Evolutionary conservation across 2,329 filamentous ascomycete species (phyloP).

Genomic region (Davidsoniella australis): DNA sequence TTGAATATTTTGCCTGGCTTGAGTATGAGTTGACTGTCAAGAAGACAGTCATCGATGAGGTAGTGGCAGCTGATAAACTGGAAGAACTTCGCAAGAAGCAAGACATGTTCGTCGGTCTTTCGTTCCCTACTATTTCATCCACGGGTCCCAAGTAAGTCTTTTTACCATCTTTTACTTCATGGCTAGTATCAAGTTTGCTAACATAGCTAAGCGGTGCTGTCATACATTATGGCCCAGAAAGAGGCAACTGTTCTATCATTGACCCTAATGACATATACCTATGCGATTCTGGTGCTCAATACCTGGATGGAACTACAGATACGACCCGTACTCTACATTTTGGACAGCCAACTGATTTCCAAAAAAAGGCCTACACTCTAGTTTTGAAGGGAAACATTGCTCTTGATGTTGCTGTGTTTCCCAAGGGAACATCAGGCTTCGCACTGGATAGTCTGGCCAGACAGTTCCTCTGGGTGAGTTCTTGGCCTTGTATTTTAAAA

Average conservation of each 20-base stretch:
- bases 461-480: slow-evolving; percentile 72
- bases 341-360: slow-evolving; percentile 62
- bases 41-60: slow-evolving; percentile 64
- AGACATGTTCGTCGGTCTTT: slow-evolving; percentile 70
- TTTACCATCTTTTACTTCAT: slow-evolving; percentile 4
- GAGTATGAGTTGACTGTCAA: slow-evolving; percentile 71
- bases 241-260: slow-evolving; percentile 62
- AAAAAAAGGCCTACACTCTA: slow-evolving; percentile 80
- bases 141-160: slow-evolving; percentile 54
- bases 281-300: slow-evolving; percentile 96
- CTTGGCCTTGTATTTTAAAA: background rate
- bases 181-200: slow-evolving; percentile 10
- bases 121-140: slow-evolving; percentile 90
- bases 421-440: slow-evolving; percentile 88
- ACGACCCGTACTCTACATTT: slow-evolving; percentile 91
- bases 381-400: slow-evolving; percentile 90
- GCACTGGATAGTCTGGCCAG: slow-evolving; percentile 77
- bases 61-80: slow-evolving; percentile 79
- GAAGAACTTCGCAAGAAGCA: slow-evolving; percentile 54
- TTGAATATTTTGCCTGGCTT: slow-evolving; percentile 90
- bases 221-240: slow-evolving; percentile 88
- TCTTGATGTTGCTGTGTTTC: slow-evolving; percentile 72
- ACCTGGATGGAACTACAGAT: slow-evolving; percentile 86
- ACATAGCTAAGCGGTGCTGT: slow-evolving; percentile 59
- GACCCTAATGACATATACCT: slow-evolving; percentile 79